These are phyloP conservation scores for Paspalum vaginatum DNA, from an alignment of 176 grass and related monocot species.

Conservation along the genomic window DNA sequence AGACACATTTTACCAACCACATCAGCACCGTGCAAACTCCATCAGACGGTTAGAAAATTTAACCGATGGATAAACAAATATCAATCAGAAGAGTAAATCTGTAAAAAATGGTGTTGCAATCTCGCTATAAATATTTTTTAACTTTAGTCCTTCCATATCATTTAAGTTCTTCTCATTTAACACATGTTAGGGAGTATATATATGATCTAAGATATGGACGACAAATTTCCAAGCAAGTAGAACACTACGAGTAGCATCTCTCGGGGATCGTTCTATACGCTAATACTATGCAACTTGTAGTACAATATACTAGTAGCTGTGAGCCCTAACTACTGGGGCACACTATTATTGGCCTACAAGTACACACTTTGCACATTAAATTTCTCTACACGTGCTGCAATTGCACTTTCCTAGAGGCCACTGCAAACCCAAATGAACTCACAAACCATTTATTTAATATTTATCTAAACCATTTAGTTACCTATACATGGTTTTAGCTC, in stretches of 20 bases:
- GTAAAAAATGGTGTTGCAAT: too few species aligned
- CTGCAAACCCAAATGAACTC: background rate
- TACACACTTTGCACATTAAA: background rate
- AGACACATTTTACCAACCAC: too few species aligned
- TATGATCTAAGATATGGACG: too few species aligned
- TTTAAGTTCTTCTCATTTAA: too few species aligned
- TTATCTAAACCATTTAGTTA: too few species aligned
- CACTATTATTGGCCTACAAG: background rate
- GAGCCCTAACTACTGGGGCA: background rate
- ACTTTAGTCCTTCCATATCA: too few species aligned
- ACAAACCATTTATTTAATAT: background rate
- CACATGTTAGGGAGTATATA: too few species aligned
- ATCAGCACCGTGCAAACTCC: too few species aligned
- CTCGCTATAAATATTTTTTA: too few species aligned
- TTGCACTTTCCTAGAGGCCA: background rate
- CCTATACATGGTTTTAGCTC: background rate
- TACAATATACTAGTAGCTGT: background rate
- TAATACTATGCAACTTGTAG: background rate
- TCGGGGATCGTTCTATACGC: background rate
- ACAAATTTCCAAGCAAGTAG: background rate
- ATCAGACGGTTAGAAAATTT: too few species aligned
- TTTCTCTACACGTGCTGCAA: background rate
- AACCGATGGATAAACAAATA: too few species aligned
- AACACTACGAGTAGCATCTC: background rate
- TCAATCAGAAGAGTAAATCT: too few species aligned